Evolutionary conservation across 2,329 filamentous ascomycete genomes (phyloP), one percentile per base, ranked within the genome.

Genomic region (Sclerotinia minor): DNA sequence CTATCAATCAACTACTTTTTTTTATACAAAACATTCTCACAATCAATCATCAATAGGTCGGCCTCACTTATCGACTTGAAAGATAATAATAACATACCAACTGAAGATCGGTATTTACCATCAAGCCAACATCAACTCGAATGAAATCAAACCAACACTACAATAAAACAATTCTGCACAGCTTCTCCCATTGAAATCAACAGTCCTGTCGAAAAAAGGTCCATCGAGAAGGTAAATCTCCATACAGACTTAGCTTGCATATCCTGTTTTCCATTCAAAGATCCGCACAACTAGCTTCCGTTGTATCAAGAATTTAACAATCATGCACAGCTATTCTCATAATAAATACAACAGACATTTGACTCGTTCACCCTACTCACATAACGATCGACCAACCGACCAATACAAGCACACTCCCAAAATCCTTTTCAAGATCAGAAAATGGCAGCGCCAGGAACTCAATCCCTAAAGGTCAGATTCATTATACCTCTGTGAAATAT

Each of bases 391-490:
- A 41, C 38, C 38, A 41, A 41, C 44, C 21, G 19, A 61, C 21
- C 26, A 13, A 49, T 32, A 17, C 44, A 61, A 35, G 13, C 26
- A 61, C 21, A 9, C 11, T 19, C 26, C 5, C 49, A 29, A 24
- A 49, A 38, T 19, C 13, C 38, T 61, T n/a, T 32, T 29, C 35
- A 35, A 49, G 26, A 49, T 35, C 21, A 9, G 7, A 67, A 60
- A 45, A 67, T 67, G 66, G 49, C 58, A 26, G 49, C 47, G 24
- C 66, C 66, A 24, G 58, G 47, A 55, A 67, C 66, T 35, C 59
- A 67, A 38, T 67, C 66, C 21, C 29, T 67, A n/a, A 67, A 67
- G 66, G 66, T 67, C 15, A 64, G 66, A 61, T 65, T 57, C 19
- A 41, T 50, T 65, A 50, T 47, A 54, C 32, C 41, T 32, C 17